Base-by-base conservation (phyloP, 164 flowering plant species). In the Echeveria elegans region DNA sequence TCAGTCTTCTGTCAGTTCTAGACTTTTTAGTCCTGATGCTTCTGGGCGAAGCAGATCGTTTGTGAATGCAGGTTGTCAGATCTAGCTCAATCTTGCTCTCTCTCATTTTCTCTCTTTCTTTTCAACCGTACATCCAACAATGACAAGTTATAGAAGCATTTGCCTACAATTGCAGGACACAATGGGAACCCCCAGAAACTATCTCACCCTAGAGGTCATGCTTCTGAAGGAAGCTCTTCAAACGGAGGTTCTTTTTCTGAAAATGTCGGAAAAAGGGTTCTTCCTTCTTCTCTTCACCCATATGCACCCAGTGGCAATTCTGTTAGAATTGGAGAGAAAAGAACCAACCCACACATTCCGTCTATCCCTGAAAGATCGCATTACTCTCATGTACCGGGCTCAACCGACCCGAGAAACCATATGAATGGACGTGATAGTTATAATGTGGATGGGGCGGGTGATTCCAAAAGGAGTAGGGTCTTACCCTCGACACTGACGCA, bases 401-500 rank as follows among this genome's bases (percentile, higher is more conserved):
- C 63, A 63, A 50, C 63, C 38, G 70, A 71, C 67, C 47, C 59
- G 36, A 78, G 72, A 69, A 61, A 71, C 66, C 70, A 76, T 67
- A 53, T 71, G 53, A 73, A 66, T 66, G 80, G 72, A 62, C 65
- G 48, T 48, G 69, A 65, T 36, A 68, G 68, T 50, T 61, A 75
- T 73, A 72, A 30, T 65, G 74, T 69, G 43, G 85, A 80, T 72
- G 84, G 78, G 14, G 36, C 75, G 63, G 16, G 70, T 74, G 85
- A 81, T 24, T 77, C 63, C 19, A 73, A 67, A 69, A 77, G 83
- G 47, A 73, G 60, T 69, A 85, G 93, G 79, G 45, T 77, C 21
- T 77, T 85, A 26, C 94, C 96, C 68, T 71, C 78, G 30, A 76
- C 92, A 64, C 68, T 86, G 79, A 66, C 69, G 72, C 86, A 77